phyloP scores from a whole-genome alignment of 176 grass and related monocot genomes.

The Cenchrus fungigraminus region DNA sequence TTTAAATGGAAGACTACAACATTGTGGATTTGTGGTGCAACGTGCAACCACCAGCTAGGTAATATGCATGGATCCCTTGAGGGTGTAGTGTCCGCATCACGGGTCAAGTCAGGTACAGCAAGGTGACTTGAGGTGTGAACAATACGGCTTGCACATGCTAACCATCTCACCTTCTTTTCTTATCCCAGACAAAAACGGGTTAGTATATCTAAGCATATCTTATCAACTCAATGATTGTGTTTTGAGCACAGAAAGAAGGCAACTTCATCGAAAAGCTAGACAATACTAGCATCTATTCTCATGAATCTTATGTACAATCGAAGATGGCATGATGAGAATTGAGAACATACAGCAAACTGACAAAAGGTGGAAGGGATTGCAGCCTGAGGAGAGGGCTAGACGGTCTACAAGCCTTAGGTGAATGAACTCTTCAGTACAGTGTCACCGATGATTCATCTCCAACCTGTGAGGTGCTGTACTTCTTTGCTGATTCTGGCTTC shows the following conservation, averaged over 20 bases:
- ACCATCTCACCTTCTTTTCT: conserved; percentile 35
- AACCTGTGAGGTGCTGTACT: conserved; percentile 62
- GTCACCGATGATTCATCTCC: conserved; percentile 57
- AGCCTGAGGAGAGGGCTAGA: conserved; percentile 39
- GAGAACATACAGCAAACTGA: conserved; percentile 47
- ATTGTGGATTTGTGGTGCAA: conserved; percentile 25
- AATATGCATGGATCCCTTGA: conserved; percentile 27
- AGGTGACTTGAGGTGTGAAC: conserved; percentile 41
- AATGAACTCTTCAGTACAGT: conserved; percentile 48
- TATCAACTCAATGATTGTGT: conserved; percentile 48
- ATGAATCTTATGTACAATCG: conserved; percentile 59
- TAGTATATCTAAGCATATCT: conserved; percentile 36
- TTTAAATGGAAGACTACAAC: conserved; percentile 16
- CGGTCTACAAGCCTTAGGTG: conserved; percentile 37
- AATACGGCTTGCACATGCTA: conserved; percentile 52
- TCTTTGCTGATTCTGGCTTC: conserved; percentile 50
- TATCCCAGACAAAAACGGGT: conserved; percentile 42
- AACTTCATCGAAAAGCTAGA: conserved; percentile 28
- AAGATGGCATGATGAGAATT: conserved; percentile 50
- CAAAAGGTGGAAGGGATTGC: conserved; percentile 25
- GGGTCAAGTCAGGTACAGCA: conserved; percentile 39
- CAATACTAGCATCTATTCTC: conserved; percentile 41
- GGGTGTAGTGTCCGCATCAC: conserved; percentile 40
- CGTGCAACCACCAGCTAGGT: conserved; percentile 35
- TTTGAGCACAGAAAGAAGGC: conserved; percentile 32